Evolutionary conservation across 176 grass and related monocot genomes (phyloP), one percentile per base, ranked within the genome.

Genomic region (Paspalum notatum): DNA sequence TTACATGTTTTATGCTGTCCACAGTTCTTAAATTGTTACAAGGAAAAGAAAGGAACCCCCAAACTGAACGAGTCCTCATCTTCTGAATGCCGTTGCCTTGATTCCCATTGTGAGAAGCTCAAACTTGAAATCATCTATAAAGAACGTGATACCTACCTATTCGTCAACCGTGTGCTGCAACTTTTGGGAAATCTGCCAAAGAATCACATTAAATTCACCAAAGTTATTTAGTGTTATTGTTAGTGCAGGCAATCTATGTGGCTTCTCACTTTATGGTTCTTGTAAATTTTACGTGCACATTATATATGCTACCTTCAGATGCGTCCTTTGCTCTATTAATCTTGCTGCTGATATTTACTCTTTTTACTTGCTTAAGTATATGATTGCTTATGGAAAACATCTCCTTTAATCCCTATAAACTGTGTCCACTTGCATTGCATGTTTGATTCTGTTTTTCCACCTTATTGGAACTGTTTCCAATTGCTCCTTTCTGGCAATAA

Each of bases 111-210:
- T 5, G 25, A 52, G 47, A 72, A 72, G 4, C 47, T 72, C 15
- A 52, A 71, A 47, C 3, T 72, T 52, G 69, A 72, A 52, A 38
- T 72, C 69, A 71, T 71, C 49, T 71, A 71, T 50, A 2, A 25
- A 2, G 0, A 18, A 6, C 48, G 8, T 9, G 0, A 53, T 38
- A 15, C 5, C 16, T 8, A 1, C 5, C 13, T 26, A 9, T 8
- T 62, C 8, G 43, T 62, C 9, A 2, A 20, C 15, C 15, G 47
- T 45, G 10, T 77, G 24, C 4, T 4, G 57, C 8, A 0, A 14
- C 9, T 62, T 45, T 12, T 3, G 12, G 24, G 9, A 24, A 78
- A 50, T 48, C 44, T 64, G 5, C 20, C 25, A 40, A 37, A 77
- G 42, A 63, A 63, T 3, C 10, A 48, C 15, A 9, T 62, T 9